Evolutionary conservation across 2,329 filamentous ascomycete species (phyloP).

Genomic region (Botrytis tulipae): DNA sequence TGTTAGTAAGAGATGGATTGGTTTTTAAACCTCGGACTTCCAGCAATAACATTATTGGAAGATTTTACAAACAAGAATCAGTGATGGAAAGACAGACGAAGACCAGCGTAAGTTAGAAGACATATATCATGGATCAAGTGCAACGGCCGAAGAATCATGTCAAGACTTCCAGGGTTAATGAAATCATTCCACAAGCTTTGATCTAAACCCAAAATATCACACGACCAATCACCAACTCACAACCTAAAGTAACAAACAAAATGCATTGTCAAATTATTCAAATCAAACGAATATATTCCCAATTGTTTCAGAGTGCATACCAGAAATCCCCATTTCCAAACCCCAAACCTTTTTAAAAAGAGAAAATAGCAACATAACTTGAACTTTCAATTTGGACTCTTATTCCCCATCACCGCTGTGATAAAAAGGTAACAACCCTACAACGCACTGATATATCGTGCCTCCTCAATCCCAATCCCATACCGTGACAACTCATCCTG

Average conservation of each 20-base stretch:
- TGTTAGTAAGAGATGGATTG: no score
- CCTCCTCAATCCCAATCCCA: no score
- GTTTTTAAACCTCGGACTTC: no score
- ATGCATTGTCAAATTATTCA: rapidly evolving
- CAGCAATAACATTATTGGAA: no score
- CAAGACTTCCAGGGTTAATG: neutral
- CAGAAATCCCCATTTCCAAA: neutral
- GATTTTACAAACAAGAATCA: no score
- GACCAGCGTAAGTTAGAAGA: neutral
- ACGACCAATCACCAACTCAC: neutral
- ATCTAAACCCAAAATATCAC: neutral
- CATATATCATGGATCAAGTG: neutral
- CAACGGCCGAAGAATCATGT: rapidly evolving
- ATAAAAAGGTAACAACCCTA: no score
- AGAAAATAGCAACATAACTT: neutral
- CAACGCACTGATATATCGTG: neutral
- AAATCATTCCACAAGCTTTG: neutral
- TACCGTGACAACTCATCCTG: neutral
- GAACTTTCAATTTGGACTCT: neutral
- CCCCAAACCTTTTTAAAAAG: neutral
- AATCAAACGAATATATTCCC: neutral
- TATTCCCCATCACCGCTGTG: rapidly evolving
- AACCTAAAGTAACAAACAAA: rapidly evolving
- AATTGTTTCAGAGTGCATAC: neutral
- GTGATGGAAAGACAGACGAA: neutral